Base-by-base conservation (phyloP, 106 monocot species). In the Posidonia australis region DNA sequence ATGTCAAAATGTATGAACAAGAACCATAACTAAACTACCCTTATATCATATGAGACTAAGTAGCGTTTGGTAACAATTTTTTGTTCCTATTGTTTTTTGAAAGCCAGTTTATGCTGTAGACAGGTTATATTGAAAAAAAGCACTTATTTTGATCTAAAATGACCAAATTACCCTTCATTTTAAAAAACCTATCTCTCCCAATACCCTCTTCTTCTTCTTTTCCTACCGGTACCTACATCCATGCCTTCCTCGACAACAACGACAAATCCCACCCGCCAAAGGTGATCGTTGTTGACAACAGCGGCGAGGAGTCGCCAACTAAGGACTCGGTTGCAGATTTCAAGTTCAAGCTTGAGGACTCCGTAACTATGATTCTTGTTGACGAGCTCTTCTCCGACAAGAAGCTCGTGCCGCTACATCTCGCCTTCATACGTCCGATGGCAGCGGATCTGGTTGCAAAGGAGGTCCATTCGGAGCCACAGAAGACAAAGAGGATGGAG, bases 311-410 rank as follows among this genome's bases (percentile, higher is more conserved):
- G 1, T n/a, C n/a, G n/a, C n/a, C n/a, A n/a, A n/a, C n/a, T n/a
- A n/a, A n/a, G n/a, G n/a, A n/a, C n/a, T n/a, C n/a, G n/a, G n/a
- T n/a, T n/a, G n/a, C n/a, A n/a, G n/a, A n/a, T n/a, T n/a, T n/a
- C n/a, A n/a, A n/a, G 81, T 85, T 85, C 64, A 68, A 66, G 1
- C 72, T 81, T 49, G 66, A 78, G 5, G 82, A 68, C 41, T 57
- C 82, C 13, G 76, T 68, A 16, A 46, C 77, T 13, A 83, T 87
- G 79, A 74, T 87, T 54, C 74, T 83, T 41, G 87, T 83, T 51
- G 87, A 87, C 49, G 80, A 87, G 63, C 78, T 87, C 18, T 80
- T 87, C n/a, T n/a, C n/a, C n/a, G n/a, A n/a, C n/a, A n/a, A n/a
- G n/a, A n/a, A n/a, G n/a, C n/a, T n/a, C n/a, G 77, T 80, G 1